These are phyloP conservation scores for Parascedosporium putredinis DNA, from an alignment of 2,329 filamentous ascomycete species.

Conservation along the genomic window DNA sequence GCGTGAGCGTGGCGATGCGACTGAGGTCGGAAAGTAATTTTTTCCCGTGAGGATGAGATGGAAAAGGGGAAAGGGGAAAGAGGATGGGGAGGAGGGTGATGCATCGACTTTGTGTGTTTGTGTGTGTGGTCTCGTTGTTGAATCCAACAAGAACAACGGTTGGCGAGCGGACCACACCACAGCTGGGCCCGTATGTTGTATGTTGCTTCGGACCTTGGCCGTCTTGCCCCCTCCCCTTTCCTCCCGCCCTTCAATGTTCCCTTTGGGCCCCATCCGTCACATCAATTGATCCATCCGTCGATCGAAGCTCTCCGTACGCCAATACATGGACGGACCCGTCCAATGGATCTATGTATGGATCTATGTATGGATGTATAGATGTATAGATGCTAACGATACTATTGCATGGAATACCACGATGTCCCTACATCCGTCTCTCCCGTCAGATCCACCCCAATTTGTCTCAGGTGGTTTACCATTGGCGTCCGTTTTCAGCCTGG, in stretches of 20 bases:
- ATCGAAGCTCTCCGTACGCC: background rate
- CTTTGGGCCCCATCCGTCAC: background rate
- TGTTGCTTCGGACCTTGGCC: no score
- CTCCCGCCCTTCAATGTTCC: no score
- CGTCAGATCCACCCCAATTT: background rate
- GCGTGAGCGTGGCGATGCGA: no score
- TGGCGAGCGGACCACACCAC: background rate
- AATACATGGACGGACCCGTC: no score
- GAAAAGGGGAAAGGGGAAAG: constrained; percentile 10
- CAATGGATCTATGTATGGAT: no score
- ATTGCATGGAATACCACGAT: no score
- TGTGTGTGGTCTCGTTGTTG: background rate
- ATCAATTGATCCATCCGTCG: background rate
- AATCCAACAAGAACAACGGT: background rate
- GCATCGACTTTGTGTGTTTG: background rate
- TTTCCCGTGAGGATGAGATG: no score
- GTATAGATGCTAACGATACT: no score
- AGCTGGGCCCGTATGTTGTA: no score
- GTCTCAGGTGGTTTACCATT: background rate
- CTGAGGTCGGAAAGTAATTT: no score
- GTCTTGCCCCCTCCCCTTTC: no score
- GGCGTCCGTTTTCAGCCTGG: background rate
- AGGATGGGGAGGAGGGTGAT: constrained; percentile 9
- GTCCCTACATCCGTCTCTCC: background rate
- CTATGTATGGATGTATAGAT: no score